Conservation (phyloP, 2,329 filamentous ascomycete genomes). For the Ophiocordyceps sinensis region DNA sequence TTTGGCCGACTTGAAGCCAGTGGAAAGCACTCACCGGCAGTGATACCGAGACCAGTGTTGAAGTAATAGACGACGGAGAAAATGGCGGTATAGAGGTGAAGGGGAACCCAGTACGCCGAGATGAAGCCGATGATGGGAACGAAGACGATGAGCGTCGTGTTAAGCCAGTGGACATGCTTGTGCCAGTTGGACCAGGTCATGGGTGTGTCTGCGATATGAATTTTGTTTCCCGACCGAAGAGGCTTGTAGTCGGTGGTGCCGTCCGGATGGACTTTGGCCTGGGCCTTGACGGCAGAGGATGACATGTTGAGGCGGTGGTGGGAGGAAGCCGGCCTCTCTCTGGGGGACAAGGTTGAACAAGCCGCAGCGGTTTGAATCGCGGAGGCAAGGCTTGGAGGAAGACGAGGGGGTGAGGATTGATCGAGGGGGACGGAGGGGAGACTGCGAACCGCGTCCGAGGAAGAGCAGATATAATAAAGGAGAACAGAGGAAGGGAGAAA, state of each 20-base stretch:
- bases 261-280: conserved; percentile 31
- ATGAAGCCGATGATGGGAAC: conserved; percentile 63
- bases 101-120: conserved; percentile 63
- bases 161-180: conserved; percentile 90
- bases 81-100: conserved; percentile 55
- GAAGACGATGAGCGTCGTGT: conserved; percentile 65
- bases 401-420: neutral
- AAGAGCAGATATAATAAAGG: neutral
- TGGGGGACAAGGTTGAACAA: neutral
- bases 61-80: conserved; percentile 72
- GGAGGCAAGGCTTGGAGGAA: neutral
- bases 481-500: neutral
- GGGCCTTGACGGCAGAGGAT: conserved; percentile 20
- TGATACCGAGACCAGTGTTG: conserved; percentile 69
- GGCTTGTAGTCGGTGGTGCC: conserved; percentile 42
- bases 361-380: too few species aligned
- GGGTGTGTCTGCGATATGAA: conserved; percentile 72
- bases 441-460: neutral
- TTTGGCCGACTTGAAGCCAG: neutral
- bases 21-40: conserved; percentile 41
- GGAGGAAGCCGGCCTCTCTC: neutral
- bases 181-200: conserved; percentile 77
- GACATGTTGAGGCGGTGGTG: conserved; percentile 13
- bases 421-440: neutral
- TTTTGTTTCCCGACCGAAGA: conserved; percentile 42